Base-by-base conservation (phyloP, 2,329 filamentous ascomycete genomes). In the Xylariaceae sp. region DNA sequence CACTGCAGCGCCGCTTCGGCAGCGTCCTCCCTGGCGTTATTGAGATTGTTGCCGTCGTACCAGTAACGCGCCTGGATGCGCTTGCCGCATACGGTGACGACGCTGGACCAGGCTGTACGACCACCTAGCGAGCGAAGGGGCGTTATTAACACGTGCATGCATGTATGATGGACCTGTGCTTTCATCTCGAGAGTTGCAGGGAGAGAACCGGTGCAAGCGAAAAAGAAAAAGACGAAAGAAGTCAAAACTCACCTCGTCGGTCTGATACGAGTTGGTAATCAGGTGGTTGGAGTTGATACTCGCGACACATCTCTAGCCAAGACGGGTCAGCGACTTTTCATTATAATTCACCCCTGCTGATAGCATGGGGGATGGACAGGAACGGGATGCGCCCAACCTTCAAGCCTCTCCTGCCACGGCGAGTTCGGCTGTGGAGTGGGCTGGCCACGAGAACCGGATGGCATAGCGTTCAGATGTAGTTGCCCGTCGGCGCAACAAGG, bases 1-100 rank as follows among this genome's bases (percentile, higher is more conserved):
- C 80, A 82, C 69, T 80, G 82, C 61, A 89, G 74, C 30, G 91
- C 91, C 62, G 88, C 82, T 75, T 96, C 90, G 65, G 92, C 91
- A n/a, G 90, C 92, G 72, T 96, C 92, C 74, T 96, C 92, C 75
- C 85, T 88, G 60, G 91, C 91, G 70, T 95, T 95, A 78, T 92
- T 85, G 73, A 93, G 81, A 71, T 90, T 91, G 72, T 90, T 86
- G 62, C 91, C 91, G 73, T 95, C 92, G 75, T 96, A 96, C 90
- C 90, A 96, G 76, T 86, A 96, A 63, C 90, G 84, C 51, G 91
- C 91, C n/a, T 81, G 72, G 68, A 90, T 81, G 51, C 77, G 80
- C 54, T 81, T 76, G 56, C 86, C 87, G 67, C 83, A 79, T 59
- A 96, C 82, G n/a, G 80, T 85, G 60, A 96, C 90, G 60, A 82